These are phyloP conservation scores for Trichomonascus vanleenenianus DNA, from an alignment of 805 yeast species.

Conservation along the genomic window DNA sequence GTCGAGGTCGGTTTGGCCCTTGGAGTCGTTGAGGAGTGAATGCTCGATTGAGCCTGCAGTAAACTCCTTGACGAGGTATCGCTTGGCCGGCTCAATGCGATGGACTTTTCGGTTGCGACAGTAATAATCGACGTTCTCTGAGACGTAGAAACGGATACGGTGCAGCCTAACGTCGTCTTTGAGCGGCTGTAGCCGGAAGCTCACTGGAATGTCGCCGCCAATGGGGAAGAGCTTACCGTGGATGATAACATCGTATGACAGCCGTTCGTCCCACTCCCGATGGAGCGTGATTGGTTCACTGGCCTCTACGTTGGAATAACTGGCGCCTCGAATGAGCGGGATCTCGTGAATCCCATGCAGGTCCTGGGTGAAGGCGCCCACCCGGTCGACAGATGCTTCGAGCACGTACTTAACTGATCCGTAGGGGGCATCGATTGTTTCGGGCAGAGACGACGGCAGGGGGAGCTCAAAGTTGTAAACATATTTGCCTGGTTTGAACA, in stretches of 20 bases:
- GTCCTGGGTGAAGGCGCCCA: conserved; percentile 81
- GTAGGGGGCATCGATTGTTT: conserved; percentile 66
- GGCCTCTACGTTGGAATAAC: conserved; percentile 74
- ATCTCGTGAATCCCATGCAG: conserved; percentile 58
- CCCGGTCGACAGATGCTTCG: conserved; percentile 62
- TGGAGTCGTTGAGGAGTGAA: conserved; percentile 18
- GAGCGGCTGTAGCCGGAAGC: conserved; percentile 75
- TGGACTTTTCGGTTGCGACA: conserved; percentile 83
- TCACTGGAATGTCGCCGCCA: conserved; percentile 76
- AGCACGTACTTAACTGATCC: conserved; percentile 70
- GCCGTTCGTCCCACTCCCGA: conserved; percentile 89
- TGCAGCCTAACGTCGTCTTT: conserved; percentile 62
- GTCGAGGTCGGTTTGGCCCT: conserved; percentile 34
- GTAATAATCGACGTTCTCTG: conserved; percentile 87
- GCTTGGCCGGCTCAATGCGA: conserved; percentile 82
- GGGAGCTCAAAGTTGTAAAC: conserved; percentile 88
- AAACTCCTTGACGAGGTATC: conserved; percentile 73
- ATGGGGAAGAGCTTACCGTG: conserved; percentile 84
- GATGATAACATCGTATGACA: conserved; percentile 82
- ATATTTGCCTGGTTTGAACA: conserved; percentile 83
- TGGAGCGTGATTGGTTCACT: conserved; percentile 88
- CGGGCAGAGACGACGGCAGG: conserved; percentile 75
- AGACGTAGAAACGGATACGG: conserved; percentile 72
- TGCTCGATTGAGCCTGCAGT: conserved; percentile 25
- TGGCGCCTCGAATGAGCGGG: conserved; percentile 63